Evolutionary conservation across 2,329 filamentous ascomycete species (phyloP), one percentile per base, ranked within the genome.

Genomic region (Cladobotryum mycophilum): DNA sequence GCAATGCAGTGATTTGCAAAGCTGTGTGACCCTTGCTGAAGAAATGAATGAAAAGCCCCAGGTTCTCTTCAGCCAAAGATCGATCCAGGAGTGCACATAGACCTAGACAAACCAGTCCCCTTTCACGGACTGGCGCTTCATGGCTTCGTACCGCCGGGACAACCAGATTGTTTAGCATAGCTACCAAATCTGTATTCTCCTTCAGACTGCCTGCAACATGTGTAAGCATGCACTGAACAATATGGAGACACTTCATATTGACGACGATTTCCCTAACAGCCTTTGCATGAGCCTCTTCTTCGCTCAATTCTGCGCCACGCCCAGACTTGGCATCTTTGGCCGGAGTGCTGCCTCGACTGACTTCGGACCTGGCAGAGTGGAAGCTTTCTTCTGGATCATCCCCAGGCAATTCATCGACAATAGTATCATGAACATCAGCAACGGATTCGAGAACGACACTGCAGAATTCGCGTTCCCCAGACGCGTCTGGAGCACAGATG

Each of bases 171-270:
- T 99, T 97, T 45, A 99, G 77, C 87, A 97, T 96, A n/a, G 88
- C 88, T 4, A 95, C 89, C n/a, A 97, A 73, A 63, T 95, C 86
- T 51, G 87, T 84, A 65, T 96, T 96, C 58, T 91, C 81, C 68
- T 96, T 90, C 36, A 97, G 75, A 61, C 88, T 88, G 54, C 89
- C 89, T 48, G 88, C 80, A 9, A 99, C 89, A 63, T 97, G 96
- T 64, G 95, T 85, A 47, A 99, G 79, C 88, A 97, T 96, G 75
- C 90, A 97, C 68, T 96, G 89, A 22, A 95, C 91, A 58, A 99
- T 96, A 64, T 96, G 88, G 55, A 99, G 78, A 67, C 93, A 97
- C 71, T 97, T 97, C 82, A 96, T 91, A 74, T 97, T 97, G 67
- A 97, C 87, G 74, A 96, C 84, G 64, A 96, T 93, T 70, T 96